Conservation (phyloP, 2,329 filamentous ascomycete species). For the Microcera coccophila region DNA sequence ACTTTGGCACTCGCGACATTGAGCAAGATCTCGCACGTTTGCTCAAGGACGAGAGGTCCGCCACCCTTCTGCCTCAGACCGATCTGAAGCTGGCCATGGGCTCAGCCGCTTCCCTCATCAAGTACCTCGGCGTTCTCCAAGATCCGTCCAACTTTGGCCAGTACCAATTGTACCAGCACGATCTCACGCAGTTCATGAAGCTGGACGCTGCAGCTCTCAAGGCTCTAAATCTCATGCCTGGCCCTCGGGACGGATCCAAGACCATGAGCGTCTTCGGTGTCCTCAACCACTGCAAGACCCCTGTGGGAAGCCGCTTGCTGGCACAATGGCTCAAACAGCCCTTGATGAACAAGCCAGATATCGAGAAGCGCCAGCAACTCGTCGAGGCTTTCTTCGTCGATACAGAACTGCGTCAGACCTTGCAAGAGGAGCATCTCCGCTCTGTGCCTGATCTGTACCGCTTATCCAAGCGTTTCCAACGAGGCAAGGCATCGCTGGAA, state of each 20-base stretch:
- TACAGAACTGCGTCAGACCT: constrained; percentile 87
- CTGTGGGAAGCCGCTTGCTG: constrained; percentile 81
- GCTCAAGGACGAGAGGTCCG: constrained; percentile 78
- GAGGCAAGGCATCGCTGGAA: constrained; percentile 84
- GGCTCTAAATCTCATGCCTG: constrained; percentile 95
- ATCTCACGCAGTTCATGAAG: constrained; percentile 97
- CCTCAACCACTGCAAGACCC: constrained; percentile 96
- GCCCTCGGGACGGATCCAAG: constrained; percentile 89
- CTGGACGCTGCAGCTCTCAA: constrained; percentile 90
- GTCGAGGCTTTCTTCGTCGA: constrained; percentile 94
- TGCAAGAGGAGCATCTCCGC: constrained; percentile 93
- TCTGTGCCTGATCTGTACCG: constrained; percentile 93
- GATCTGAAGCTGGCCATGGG: constrained; percentile 96
- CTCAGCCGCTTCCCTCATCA: constrained; percentile 87
- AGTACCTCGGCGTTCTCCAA: constrained; percentile 85
- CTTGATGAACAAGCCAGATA: constrained; percentile 84
- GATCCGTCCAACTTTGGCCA: constrained; percentile 95
- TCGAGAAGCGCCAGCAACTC: constrained; percentile 85
- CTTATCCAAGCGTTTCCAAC: constrained; percentile 90
- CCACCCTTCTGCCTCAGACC: constrained; percentile 76
- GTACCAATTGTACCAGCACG: constrained; percentile 95
- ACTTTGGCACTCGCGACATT: constrained; percentile 88
- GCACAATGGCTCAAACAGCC: constrained; percentile 98
- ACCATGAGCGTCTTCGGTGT: constrained; percentile 95
- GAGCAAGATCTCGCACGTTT: constrained; percentile 89